Conservation (phyloP, 768 basidiomycete species). For the Coprinopsis cinerea region DNA sequence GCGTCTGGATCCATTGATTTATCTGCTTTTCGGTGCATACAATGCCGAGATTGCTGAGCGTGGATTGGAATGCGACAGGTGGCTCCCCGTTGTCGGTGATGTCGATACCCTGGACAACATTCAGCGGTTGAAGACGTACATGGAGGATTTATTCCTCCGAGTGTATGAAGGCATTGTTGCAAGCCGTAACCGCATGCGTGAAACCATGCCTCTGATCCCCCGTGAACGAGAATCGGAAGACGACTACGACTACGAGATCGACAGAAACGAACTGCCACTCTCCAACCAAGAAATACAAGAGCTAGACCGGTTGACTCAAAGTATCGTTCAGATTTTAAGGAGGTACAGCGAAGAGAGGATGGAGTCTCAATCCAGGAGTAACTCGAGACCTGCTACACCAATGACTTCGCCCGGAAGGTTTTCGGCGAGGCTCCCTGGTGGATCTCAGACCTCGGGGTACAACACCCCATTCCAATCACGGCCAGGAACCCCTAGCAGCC, state of each 20-base stretch:
- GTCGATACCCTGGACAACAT: constrained; percentile 73
- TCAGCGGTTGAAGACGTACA: constrained; percentile 69
- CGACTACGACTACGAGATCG: constrained; percentile 48
- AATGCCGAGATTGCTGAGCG: constrained; percentile 61
- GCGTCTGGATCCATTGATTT: constrained; percentile 81
- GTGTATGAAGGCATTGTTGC: constrained; percentile 82
- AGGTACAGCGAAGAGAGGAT: constrained; percentile 63
- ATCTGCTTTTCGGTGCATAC: constrained; percentile 87
- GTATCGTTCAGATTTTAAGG: constrained; percentile 70
- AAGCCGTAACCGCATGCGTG: constrained; percentile 30
- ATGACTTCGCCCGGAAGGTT: constrained; percentile 26
- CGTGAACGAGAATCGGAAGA: constrained; percentile 53
- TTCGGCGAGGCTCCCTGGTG: constrained; percentile 27
- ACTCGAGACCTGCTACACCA: constrained; percentile 65
- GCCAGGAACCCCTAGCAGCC: constrained; percentile 58
- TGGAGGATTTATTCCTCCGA: constrained; percentile 82
- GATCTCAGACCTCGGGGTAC: constrained; percentile 51
- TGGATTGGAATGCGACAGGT: constrained; percentile 83
- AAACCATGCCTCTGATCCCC: constrained; percentile 28
- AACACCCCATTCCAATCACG: constrained; percentile 52
- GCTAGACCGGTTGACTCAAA: constrained; percentile 66
- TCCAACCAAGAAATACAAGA: constrained; percentile 68
- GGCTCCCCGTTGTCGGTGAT: constrained; percentile 80
- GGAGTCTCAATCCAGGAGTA: constrained; percentile 48
- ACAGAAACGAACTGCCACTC: constrained; percentile 45